phyloP scores from a whole-genome alignment of 176 grass and related monocot genomes.

The Raddia distichophylla region DNA sequence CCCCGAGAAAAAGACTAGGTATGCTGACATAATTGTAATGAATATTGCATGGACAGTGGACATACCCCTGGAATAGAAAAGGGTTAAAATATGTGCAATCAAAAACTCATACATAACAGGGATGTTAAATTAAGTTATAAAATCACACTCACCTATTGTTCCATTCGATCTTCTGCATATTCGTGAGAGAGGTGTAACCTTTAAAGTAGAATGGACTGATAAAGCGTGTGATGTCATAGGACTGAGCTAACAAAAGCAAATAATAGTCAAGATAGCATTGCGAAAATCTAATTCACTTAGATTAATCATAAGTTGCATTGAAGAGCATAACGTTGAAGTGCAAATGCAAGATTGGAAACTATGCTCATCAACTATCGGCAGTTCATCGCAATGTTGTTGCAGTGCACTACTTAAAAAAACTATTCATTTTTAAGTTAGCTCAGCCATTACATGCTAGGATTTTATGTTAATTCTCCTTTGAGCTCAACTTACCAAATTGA shows the following conservation, averaged over 20 bases:
- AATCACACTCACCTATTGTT: slow-evolving; percentile 71
- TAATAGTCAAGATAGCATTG: slow-evolving; percentile 27
- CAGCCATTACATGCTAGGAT: neutral
- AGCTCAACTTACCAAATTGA: neutral
- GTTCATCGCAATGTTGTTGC: neutral
- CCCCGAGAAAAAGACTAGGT: slow-evolving; percentile 88
- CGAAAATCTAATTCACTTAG: neutral
- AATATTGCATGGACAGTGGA: slow-evolving; percentile 91
- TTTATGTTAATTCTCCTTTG: neutral
- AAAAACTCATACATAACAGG: neutral
- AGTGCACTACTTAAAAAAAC: neutral
- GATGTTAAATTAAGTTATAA: slow-evolving; percentile 9
- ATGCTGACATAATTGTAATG: slow-evolving; percentile 78
- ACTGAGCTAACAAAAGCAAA: slow-evolving; percentile 53
- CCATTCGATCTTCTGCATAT: slow-evolving; percentile 90
- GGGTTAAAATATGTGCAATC: slow-evolving; percentile 2
- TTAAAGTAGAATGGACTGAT: slow-evolving; percentile 86
- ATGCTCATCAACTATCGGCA: neutral
- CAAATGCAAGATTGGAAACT: neutral
- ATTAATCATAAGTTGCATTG: neutral
- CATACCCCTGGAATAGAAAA: slow-evolving; percentile 74
- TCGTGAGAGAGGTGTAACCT: slow-evolving; percentile 79
- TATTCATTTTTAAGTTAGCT: neutral
- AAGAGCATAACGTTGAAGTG: neutral
- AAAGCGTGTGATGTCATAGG: slow-evolving; percentile 67